Conservation (phyloP, 305 asterid species). For the Fraxinus floribunda region DNA sequence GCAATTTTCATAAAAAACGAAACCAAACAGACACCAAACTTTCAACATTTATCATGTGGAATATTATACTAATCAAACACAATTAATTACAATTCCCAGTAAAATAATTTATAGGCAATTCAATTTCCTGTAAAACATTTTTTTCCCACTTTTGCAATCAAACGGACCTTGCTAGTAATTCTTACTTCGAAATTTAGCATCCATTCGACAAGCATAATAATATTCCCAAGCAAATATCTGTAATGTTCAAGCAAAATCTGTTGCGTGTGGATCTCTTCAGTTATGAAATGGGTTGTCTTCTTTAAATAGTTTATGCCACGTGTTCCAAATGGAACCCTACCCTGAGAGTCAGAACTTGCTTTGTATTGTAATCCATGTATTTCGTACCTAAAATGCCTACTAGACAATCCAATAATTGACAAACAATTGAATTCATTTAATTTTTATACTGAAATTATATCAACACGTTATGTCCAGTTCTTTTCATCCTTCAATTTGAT, state of each 20-base stretch:
- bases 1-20: too few relatives aligned
- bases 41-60: too few relatives aligned
- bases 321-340: background rate
- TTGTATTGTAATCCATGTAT: background rate
- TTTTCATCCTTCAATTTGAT: background rate
- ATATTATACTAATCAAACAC: too few relatives aligned
- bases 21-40: too few relatives aligned
- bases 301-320: background rate
- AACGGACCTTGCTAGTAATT: background rate
- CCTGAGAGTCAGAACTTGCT: background rate
- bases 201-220: background rate
- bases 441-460: background rate
- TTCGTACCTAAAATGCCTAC: background rate
- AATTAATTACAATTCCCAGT: too few relatives aligned
- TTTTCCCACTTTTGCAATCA: too few relatives aligned
- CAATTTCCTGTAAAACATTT: too few relatives aligned
- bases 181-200: background rate
- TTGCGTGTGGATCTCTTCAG: background rate
- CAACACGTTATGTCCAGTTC: background rate
- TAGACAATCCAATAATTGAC: background rate
- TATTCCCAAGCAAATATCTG: background rate
- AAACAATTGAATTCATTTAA: background rate
- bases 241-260: background rate
- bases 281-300: background rate
- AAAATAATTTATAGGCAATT: background rate